Percentiles rank a stretch among this genome's conserved stretches.
phyloP scores from a whole-genome alignment of 208 protist species.

The Trypanosoma caninum region DNA sequence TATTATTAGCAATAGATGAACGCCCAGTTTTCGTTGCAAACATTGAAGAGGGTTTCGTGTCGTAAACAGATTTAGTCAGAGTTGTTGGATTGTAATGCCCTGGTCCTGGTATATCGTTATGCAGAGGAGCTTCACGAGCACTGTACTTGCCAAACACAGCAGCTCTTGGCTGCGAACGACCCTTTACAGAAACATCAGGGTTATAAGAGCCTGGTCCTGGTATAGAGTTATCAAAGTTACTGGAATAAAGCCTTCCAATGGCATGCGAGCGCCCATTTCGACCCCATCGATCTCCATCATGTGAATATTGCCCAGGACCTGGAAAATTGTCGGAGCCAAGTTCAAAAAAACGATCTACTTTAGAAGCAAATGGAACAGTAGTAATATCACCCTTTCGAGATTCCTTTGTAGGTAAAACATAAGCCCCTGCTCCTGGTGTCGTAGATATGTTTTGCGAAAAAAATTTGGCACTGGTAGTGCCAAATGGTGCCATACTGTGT shows the following conservation, averaged over 20 bases:
- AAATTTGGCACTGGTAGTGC: conserved; percentile 49
- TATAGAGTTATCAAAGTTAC: background rate
- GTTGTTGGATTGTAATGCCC: conserved; percentile 55
- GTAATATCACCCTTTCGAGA: conserved; percentile 29
- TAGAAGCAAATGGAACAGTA: conserved; percentile 65
- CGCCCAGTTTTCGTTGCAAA: conserved; percentile 73
- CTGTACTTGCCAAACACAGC: conserved; percentile 64
- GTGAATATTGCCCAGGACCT: conserved; percentile 64
- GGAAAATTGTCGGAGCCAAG: conserved; percentile 29
- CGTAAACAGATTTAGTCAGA: conserved; percentile 27
- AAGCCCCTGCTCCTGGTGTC: conserved; percentile 63
- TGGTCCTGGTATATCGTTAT: conserved; percentile 53
- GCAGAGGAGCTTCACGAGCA: conserved; percentile 22
- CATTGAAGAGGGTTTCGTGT: conserved; percentile 70
- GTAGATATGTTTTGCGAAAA: conserved; percentile 25
- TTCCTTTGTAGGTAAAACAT: conserved; percentile 28
- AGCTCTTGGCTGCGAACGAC: conserved; percentile 40
- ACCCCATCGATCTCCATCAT: conserved; percentile 15
- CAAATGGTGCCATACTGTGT: conserved; percentile 68
- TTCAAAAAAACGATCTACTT: conserved; percentile 44
- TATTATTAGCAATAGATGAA: conserved; percentile 12
- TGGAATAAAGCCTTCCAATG: background rate
- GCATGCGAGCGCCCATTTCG: conserved; percentile 4
- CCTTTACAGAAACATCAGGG: conserved; percentile 37
- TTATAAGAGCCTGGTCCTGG: conserved; percentile 55